Base-by-base conservation (phyloP, 2,329 filamentous ascomycete species). In the Davidsoniella australis region DNA sequence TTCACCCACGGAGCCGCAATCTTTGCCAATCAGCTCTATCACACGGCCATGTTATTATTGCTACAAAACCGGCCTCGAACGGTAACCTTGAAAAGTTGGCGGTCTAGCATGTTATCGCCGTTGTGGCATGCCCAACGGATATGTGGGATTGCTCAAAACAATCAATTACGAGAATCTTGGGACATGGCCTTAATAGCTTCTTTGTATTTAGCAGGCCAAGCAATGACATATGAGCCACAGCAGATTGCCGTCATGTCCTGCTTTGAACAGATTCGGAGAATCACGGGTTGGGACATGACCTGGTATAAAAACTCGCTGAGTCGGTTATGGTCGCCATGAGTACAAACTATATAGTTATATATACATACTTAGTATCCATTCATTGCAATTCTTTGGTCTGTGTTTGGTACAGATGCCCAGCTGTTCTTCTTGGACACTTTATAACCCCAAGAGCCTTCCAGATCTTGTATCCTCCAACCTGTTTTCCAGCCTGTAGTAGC, bases 11-110 rank as follows among this genome's bases (percentile, higher is more conserved):
- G 58, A 18, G 62, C 63, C 10, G 59, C 66, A 0, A 57, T 74
- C 16, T 57, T 73, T 0, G 72, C 69, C 2, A 76, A 75, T 53
- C 72, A 75, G 55, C 60, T 76, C 2, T 76, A 74, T 55, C 73
- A 76, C 54, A 72, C 72, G 1, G 70, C 71, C 2, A 71, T 72
- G 62, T 57, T 75, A 6, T 57, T 75, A 0, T 59, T 76, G 49
- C 63, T 76, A 16, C 69, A 69, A 50, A 65, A 68, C 55, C 69
- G 68, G 52, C 72, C 73, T 16, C 64, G 67, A 4, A 69, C 65
- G 2, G 57, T 66, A 3, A 59, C 58, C 6, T 56, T 60, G 1
- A 56, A 59, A 10, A 58, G 59, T 18, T 58, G 60, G 6, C 58
- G 52, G 54, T 64, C 55, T 45, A 61, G 52, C 49, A 48, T 61